These are phyloP conservation scores for Lepidium aucheri DNA, from an alignment of 345 rosid genomes.

Conservation along the genomic window DNA sequence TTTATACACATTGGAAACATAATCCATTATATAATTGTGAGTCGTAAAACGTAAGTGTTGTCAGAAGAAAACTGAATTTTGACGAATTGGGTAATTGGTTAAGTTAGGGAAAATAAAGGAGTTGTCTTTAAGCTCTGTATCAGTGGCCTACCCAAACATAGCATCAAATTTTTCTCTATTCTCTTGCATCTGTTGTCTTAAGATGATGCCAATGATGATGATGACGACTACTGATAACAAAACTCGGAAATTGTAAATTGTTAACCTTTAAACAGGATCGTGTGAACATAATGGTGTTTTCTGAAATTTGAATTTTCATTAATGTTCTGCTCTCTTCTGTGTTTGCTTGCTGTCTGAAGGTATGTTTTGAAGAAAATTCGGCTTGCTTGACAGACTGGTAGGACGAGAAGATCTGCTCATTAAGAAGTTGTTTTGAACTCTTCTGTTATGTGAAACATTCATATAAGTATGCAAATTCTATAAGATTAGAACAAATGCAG, in stretches of 20 bases:
- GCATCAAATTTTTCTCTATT: slow-evolving; percentile 12
- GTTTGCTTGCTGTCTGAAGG: slow-evolving; percentile 35
- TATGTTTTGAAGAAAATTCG: slow-evolving; percentile 98
- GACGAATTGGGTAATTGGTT: slow-evolving; percentile 17
- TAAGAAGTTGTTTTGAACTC: slow-evolving; percentile 67
- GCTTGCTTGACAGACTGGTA: slow-evolving; percentile 96
- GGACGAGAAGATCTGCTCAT: slow-evolving; percentile 97
- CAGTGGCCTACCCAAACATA: slow-evolving; percentile 22
- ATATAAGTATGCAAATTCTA: not conserved
- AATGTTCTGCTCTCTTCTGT: slow-evolving; percentile 2
- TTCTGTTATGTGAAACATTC: not conserved
- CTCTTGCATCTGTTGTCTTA: not conserved
- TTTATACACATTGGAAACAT: not conserved
- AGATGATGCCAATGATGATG: not conserved
- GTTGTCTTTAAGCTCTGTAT: slow-evolving; percentile 18
- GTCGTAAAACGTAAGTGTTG: slow-evolving; percentile 17
- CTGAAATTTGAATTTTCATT: not conserved
- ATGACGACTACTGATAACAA: not conserved
- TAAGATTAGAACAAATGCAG: not conserved
- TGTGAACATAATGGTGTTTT: not conserved
- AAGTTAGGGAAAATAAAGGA: slow-evolving; percentile 18
- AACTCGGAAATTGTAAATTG: slow-evolving; percentile 73
- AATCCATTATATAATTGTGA: not conserved
- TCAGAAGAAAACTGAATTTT: slow-evolving; percentile 29
- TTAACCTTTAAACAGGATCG: not conserved